Percentiles rank a stretch among this genome's conserved stretches.
These are phyloP conservation scores for Talaromyces nanjingensis DNA, from an alignment of 495 filamentous ascomycete species.

Conservation along the genomic window DNA sequence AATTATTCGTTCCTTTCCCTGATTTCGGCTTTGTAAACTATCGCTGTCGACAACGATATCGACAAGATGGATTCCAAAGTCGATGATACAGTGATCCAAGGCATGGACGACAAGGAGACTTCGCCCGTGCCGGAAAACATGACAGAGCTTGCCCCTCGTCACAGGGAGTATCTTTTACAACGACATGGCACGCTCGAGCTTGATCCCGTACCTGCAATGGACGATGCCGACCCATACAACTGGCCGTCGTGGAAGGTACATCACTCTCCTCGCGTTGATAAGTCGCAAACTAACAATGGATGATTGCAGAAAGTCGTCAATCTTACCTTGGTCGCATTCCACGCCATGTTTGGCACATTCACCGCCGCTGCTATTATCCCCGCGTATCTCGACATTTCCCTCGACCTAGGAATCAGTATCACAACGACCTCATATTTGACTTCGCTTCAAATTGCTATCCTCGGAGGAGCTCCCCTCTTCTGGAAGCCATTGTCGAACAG, in stretches of 20 bases:
- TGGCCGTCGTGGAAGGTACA: conserved; percentile 49
- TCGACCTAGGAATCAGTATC: conserved; percentile 22
- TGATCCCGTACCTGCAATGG: conserved; percentile 41
- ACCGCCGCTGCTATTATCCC: conserved; percentile 35
- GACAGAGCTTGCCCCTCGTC: conserved; percentile 3
- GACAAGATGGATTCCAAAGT: not conserved
- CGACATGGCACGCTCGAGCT: conserved; percentile 45
- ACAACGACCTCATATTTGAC: conserved; percentile 26
- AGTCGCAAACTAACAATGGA: not conserved
- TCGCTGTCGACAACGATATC: not conserved
- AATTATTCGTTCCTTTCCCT: not conserved
- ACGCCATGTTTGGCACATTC: conserved; percentile 38
- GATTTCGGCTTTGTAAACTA: not conserved
- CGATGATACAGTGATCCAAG: not conserved
- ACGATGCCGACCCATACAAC: conserved; percentile 45
- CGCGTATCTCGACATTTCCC: conserved; percentile 27
- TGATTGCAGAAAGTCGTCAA: conserved; percentile 30
- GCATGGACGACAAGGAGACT: not conserved
- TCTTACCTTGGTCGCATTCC: conserved; percentile 32
- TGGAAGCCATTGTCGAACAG: conserved; percentile 36
- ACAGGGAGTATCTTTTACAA: conserved; percentile 36
- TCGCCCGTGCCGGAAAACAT: not conserved
- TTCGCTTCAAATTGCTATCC: conserved; percentile 27
- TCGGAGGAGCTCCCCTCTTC: conserved; percentile 28
- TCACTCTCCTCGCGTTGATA: not conserved